Evolutionary conservation across 495 filamentous ascomycete genomes (phyloP).

Genomic region (Tuber indicum): DNA sequence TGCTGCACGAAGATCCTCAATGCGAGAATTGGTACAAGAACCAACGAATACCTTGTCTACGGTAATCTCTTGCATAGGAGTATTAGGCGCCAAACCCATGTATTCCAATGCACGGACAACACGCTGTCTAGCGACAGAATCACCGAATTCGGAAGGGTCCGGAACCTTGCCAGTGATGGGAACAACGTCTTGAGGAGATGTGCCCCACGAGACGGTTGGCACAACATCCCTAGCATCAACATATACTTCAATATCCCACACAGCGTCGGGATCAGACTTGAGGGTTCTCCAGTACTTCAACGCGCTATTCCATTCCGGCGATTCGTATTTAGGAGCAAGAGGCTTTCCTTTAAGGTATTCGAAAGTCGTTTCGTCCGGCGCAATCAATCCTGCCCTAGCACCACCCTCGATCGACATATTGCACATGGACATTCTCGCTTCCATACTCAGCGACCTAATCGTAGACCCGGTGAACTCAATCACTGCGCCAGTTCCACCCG

Average conservation of each 20-base stretch:
- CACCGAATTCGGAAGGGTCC: constrained; percentile 75
- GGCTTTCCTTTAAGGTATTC: constrained; percentile 89
- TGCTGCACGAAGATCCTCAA: constrained; percentile 89
- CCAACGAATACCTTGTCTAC: constrained; percentile 98
- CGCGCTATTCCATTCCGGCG: constrained; percentile 83
- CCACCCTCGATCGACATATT: constrained; percentile 99
- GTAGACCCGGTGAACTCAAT: constrained; percentile 96
- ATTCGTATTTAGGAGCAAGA: constrained; percentile 74
- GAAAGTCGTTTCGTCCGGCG: constrained; percentile 87
- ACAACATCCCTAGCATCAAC: constrained; percentile 87
- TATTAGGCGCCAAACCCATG: constrained; percentile 84
- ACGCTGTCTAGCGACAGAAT: constrained; percentile 66
- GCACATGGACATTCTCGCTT: constrained; percentile 97
- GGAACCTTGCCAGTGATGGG: constrained; percentile 88
- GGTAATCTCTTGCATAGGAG: constrained; percentile 78
- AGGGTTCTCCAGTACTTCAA: constrained; percentile 82
- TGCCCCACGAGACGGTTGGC: constrained; percentile 95
- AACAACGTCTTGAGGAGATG: constrained; percentile 89
- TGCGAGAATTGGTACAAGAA: constrained; percentile 93
- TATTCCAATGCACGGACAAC: constrained; percentile 82
- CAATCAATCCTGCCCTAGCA: constrained; percentile 93
- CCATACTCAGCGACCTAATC: constrained; percentile 84
- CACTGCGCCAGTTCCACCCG: constrained; percentile 87
- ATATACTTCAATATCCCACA: constrained; percentile 77
- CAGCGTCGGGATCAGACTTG: constrained; percentile 74